Percentiles rank a stretch among this genome's conserved stretches.
phyloP scores from a whole-genome alignment of 805 yeast genomes.

The Pichia ethanolica region DNA sequence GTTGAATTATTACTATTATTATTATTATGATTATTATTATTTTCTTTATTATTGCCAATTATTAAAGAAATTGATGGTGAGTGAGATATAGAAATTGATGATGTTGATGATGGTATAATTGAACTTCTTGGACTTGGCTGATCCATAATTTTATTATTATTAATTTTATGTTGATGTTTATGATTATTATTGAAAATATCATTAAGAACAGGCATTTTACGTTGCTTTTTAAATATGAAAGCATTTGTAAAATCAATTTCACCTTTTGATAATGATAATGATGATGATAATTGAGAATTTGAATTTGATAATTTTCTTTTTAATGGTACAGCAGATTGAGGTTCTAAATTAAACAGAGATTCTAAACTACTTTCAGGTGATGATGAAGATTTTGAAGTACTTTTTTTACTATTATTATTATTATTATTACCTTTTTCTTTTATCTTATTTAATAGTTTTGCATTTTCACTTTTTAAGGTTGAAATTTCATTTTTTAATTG shows the following conservation, averaged over 20 bases:
- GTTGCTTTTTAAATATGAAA: constrained; percentile 26
- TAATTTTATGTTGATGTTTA: too few species aligned
- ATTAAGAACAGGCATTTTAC: constrained; percentile 12
- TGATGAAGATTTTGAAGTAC: too few species aligned
- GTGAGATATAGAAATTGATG: not conserved
- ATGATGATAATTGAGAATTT: not conserved
- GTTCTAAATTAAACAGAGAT: constrained; percentile 33
- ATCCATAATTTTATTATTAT: too few species aligned
- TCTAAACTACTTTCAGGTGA: constrained; percentile 1
- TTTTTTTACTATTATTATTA: not conserved
- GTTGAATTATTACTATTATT: too few species aligned
- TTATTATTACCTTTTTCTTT: not conserved
- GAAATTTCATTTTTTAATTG: constrained; percentile 21
- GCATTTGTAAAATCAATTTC: constrained; percentile 55
- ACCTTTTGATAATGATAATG: not conserved
- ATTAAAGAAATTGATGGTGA: not conserved
- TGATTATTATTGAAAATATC: constrained; percentile 1
- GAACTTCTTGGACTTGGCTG: not conserved
- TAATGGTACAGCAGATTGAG: constrained; percentile 62
- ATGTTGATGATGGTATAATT: not conserved
- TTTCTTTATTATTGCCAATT: too few species aligned
- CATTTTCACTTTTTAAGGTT: constrained; percentile 25
- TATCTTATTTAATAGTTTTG: constrained; percentile 24
- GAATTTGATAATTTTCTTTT: constrained; percentile 20
- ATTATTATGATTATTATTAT: too few species aligned